Conservation (phyloP, 306 rosid species). For the Myrica gale region DNA sequence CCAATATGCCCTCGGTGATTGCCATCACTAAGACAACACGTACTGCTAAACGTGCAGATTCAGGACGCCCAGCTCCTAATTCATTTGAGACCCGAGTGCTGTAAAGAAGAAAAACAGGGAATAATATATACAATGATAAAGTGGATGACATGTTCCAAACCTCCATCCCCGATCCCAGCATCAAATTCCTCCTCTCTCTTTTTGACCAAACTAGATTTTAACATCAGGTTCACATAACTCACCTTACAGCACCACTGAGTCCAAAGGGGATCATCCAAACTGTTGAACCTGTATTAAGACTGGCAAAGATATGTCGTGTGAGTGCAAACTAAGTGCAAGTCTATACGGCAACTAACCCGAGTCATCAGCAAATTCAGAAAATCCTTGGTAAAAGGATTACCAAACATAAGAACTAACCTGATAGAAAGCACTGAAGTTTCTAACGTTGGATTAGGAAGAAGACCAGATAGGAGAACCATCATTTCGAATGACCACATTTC, state of each 20-base stretch:
- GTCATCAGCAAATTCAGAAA: background rate
- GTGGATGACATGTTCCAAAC: background rate
- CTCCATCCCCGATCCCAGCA: background rate
- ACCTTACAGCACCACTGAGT: slow-evolving; percentile 76
- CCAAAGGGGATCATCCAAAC: slow-evolving; percentile 81
- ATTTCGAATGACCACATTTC: slow-evolving; percentile 65
- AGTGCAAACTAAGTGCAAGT: background rate
- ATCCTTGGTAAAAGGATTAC: background rate
- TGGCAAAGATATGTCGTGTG: slow-evolving; percentile 21
- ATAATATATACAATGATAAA: background rate
- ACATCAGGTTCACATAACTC: slow-evolving; percentile 12
- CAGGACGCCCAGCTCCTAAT: slow-evolving; percentile 66
- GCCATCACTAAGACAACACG: slow-evolving; percentile 48
- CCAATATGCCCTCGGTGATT: slow-evolving; percentile 43
- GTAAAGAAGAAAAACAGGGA: slow-evolving; percentile 15
- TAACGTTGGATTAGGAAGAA: slow-evolving; percentile 61
- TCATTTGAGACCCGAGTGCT: slow-evolving; percentile 78
- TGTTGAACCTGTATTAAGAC: slow-evolving; percentile 57
- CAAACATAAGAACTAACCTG: slow-evolving; percentile 39
- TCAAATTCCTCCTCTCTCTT: background rate
- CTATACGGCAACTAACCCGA: background rate
- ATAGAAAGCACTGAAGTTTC: slow-evolving; percentile 68
- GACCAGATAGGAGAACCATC: slow-evolving; percentile 65
- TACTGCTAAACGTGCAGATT: slow-evolving; percentile 59
- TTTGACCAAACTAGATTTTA: background rate